Conservation (phyloP, 441 rosid genomes). For the Adansonia grandidieri region DNA sequence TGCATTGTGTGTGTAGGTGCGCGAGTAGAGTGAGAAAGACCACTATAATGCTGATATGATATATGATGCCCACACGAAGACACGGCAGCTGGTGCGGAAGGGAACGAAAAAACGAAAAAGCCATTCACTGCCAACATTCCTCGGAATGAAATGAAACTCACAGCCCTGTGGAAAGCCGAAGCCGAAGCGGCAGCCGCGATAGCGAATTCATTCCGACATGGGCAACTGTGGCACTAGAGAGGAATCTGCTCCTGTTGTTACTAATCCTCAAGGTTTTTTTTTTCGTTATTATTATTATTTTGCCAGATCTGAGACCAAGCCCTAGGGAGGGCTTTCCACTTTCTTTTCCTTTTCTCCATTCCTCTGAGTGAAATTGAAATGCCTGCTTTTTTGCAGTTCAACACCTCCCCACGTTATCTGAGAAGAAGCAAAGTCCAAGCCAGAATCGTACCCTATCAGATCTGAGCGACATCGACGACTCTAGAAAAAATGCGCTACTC, state of each 20-base stretch:
- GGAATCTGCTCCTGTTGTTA: conserved; percentile 86
- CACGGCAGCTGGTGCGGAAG: neutral
- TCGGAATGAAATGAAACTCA: conserved; percentile 17
- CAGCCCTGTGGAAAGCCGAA: neutral
- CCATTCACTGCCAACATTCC: neutral
- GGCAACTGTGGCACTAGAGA: conserved; percentile 98
- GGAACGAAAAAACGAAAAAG: neutral
- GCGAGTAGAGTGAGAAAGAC: no score
- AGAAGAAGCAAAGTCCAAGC: conserved; percentile 53
- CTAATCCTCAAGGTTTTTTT: conserved; percentile 71
- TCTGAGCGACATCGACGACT: conserved; percentile 86
- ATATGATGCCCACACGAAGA: conserved; percentile 1
- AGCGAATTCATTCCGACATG: conserved; percentile 42
- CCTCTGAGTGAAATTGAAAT: neutral
- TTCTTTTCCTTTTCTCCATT: neutral
- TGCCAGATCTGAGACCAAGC: neutral
- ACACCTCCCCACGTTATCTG: conserved; percentile 59
- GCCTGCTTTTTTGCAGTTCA: conserved; percentile 55
- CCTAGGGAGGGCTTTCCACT: conserved; percentile 2
- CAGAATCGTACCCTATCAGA: conserved; percentile 79
- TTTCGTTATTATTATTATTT: neutral
- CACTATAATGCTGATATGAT: no score
- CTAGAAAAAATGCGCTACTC: conserved; percentile 65
- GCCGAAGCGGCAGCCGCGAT: neutral
- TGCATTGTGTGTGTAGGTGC: no score